Evolutionary conservation across 2,329 filamentous ascomycete species (phyloP).

Genomic region (Colletotrichum horii): DNA sequence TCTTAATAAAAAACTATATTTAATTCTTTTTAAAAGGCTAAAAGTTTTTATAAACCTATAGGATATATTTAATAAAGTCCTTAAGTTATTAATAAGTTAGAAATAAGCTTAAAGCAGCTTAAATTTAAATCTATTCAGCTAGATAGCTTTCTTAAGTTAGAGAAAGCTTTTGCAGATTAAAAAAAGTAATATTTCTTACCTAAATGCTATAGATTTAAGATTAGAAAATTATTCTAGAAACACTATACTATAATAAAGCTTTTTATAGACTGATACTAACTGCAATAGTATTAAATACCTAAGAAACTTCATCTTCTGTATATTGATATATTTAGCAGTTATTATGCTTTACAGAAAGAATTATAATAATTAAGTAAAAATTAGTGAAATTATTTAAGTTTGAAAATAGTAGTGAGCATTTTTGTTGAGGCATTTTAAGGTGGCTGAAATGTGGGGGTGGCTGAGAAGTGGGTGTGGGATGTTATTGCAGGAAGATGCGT

Average conservation of each 20-base stretch:
- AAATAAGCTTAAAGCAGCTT: conserved; percentile 6
- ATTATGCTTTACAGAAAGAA: not conserved
- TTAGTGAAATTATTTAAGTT: not conserved
- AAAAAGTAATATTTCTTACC: too few relatives aligned
- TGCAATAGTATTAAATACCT: conserved; percentile 3
- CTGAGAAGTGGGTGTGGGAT: not conserved
- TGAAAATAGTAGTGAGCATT: too few relatives aligned
- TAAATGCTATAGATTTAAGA: too few relatives aligned
- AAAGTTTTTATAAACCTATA: not conserved
- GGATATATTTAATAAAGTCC: conserved; percentile 7
- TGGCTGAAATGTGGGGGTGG: too few relatives aligned
- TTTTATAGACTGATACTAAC: conserved; percentile 10
- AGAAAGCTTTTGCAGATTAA: too few relatives aligned
- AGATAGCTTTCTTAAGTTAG: not conserved
- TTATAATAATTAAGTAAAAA: not conserved
- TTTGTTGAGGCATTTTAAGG: not conserved
- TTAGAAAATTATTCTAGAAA: too few relatives aligned
- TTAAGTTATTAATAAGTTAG: conserved; percentile 3
- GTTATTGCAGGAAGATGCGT: not conserved
- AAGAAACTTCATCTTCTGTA: not conserved
- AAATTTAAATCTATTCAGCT: not conserved
- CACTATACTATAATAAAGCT: not conserved
- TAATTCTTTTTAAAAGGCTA: not conserved
- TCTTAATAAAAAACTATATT: too few relatives aligned
- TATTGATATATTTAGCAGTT: not conserved